Base-by-base conservation (phyloP, 805 yeast species). In the Pichia insulana region DNA sequence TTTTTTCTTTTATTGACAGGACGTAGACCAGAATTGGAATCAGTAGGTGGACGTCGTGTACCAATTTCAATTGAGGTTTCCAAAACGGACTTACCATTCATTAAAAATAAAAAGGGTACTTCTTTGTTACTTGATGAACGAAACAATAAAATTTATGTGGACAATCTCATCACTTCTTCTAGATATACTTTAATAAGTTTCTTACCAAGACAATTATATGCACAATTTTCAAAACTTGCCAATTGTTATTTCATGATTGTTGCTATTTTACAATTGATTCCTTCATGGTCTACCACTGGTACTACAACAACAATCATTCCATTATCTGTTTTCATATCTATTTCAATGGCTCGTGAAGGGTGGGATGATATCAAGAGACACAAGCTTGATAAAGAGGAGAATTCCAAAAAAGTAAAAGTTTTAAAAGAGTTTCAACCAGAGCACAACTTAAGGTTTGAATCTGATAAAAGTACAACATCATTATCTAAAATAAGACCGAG, bases 261-360 rank as follows among this genome's bases (percentile, higher is more conserved):
- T 15, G 89, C 97, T 2, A 83, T 92, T 47, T 68, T 92, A 68
- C 98, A 92, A 59, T 80, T 90, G 89, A 81, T 92, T 37, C 97
- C 98, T 0, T 77, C 88, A 2, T 92, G 96, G 97, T 86, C 96
- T 1, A 87, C 98, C 6, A 92, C 98, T 0, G 98, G 97, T 46
- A 83, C 88, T 11, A 87, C 78, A 57, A 92, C 97, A 3, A 92
- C 98, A 2, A 90, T 92, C 52, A 72, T 89, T 33, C 97, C 98
- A 2, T 68, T 92, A 44, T 65, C 80, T 61, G 73, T 92, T 6
- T 92, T 92, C 60, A 85, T 92, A 64, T 69, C 86, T 7, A 84
- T 92, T 22, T 86, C 97, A 0, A 88, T 90, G 63, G 74, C 82
- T 8, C 74, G 97, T 51, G 98, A 92, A 64, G 98, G 94, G 0